Evolutionary conservation across 2,329 filamentous ascomycete genomes (phyloP).

Genomic region (Colletotrichum musicola): DNA sequence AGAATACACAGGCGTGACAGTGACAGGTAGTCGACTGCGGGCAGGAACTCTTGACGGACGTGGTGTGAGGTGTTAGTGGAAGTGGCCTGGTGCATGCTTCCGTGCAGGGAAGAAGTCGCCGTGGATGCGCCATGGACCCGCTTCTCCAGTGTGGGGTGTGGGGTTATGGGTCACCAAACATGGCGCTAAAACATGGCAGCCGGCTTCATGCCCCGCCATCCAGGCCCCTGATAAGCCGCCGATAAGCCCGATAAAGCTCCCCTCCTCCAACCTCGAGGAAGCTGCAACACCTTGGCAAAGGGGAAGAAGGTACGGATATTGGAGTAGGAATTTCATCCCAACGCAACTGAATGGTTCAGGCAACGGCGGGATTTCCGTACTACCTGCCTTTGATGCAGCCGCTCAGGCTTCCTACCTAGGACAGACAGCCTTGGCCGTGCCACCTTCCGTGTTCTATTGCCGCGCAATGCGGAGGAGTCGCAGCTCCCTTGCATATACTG

Average conservation of each 20-base stretch:
- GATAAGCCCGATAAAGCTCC: slow-evolving; percentile 28
- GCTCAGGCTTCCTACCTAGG: slow-evolving; percentile 1
- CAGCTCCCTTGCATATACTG: slow-evolving; percentile 3
- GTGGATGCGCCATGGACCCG: slow-evolving; percentile 19
- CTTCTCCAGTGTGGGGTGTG: slow-evolving; percentile 35
- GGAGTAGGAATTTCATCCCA: neutral
- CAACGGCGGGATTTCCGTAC: neutral
- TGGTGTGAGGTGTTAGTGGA: slow-evolving; percentile 33
- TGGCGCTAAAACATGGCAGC: slow-evolving; percentile 30
- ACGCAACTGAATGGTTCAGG: neutral
- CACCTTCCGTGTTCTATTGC: slow-evolving; percentile 16
- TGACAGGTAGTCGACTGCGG: neutral
- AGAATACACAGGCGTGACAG: too few species aligned
- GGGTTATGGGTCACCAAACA: slow-evolving; percentile 26
- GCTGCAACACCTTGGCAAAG: neutral
- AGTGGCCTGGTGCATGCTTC: slow-evolving; percentile 33
- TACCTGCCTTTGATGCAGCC: neutral
- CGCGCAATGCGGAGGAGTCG: slow-evolving; percentile 18
- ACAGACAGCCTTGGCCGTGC: slow-evolving; percentile 6
- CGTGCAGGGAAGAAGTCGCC: slow-evolving; percentile 32
- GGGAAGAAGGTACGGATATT: too few species aligned
- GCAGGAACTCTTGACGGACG: slow-evolving; percentile 3
- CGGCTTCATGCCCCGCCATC: slow-evolving; percentile 10
- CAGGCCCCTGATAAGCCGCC: slow-evolving; percentile 14
- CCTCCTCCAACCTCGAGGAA: too few species aligned